A percentile compares a stretch with the other conserved stretches of the same genome.
Evolutionary conservation across 2,329 filamentous ascomycete genomes (phyloP).

Genomic region (Fusarium musae): DNA sequence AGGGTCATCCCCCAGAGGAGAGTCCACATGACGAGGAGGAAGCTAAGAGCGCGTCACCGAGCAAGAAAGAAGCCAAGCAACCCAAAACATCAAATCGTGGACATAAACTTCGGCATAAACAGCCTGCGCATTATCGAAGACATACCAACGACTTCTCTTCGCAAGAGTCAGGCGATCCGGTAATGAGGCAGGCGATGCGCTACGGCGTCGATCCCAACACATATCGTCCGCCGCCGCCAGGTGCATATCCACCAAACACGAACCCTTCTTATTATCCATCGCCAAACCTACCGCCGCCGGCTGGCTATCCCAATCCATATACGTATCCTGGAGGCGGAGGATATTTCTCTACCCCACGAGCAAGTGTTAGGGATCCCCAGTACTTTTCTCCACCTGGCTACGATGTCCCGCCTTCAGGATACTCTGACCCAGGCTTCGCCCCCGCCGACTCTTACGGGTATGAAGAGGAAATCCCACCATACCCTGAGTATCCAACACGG

Average conservation of each 20-base stretch:
- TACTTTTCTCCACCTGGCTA: background rate
- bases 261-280: background rate
- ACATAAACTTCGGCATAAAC: background rate
- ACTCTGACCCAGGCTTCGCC: background rate
- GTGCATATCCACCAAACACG: background rate
- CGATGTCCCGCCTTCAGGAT: background rate
- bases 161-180: background rate
- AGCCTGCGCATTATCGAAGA: background rate
- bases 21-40: background rate
- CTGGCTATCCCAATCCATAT: background rate
- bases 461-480: background rate
- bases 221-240: background rate
- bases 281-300: accelerated
- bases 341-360: background rate
- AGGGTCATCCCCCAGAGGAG: background rate
- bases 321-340: background rate
- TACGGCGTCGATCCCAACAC: background rate
- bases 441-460: background rate
- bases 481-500: background rate
- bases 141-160: background rate
- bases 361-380: background rate
- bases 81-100: background rate
- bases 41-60: background rate
- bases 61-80: background rate
- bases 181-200: background rate